Evolutionary conservation across 148 eudicot genomes (phyloP).

Genomic region (Cornus florida): DNA sequence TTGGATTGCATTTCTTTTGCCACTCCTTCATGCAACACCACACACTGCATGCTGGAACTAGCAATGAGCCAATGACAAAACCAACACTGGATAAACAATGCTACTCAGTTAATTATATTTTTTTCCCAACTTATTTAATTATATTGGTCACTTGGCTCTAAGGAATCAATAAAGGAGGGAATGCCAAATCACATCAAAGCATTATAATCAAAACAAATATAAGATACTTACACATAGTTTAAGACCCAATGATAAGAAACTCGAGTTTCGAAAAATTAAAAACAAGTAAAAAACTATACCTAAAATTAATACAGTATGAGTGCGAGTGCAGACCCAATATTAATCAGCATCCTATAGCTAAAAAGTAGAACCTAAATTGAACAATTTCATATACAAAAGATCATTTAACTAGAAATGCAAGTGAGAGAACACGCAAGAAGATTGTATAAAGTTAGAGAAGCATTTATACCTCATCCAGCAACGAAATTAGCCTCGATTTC

Average conservation of each 20-base stretch:
- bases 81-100: not conserved
- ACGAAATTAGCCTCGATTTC: constrained; percentile 40
- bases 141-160: not conserved
- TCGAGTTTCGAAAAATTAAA: no score
- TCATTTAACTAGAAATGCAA: not conserved
- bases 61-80: not conserved
- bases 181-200: not conserved
- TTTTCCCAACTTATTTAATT: not conserved
- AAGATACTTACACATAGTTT: not conserved
- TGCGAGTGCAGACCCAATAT: no score
- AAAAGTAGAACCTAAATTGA: not conserved
- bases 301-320: no score
- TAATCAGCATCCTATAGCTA: not conserved
- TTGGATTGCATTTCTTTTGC: constrained; percentile 14
- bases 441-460: not conserved
- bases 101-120: no score
- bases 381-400: not conserved
- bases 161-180: not conserved
- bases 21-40: not conserved
- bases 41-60: not conserved
- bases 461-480: constrained; percentile 50
- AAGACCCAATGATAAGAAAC: not conserved
- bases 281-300: no score
- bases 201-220: not conserved
- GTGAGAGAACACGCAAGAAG: not conserved